Conservation (phyloP, 345 rosid species). For the Durio zibethinus region DNA sequence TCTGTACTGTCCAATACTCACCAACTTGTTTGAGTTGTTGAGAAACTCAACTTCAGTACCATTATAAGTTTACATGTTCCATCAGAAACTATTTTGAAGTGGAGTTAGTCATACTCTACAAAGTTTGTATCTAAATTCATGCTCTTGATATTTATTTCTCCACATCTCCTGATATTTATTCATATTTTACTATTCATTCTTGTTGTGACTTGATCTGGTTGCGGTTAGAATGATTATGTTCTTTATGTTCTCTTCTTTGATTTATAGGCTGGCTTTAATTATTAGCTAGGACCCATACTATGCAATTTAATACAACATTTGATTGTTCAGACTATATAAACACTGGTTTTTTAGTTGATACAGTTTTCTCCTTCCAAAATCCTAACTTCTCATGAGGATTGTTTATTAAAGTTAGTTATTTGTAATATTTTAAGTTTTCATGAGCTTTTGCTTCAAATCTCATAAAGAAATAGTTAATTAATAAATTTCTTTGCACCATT, state of each 20-base stretch:
- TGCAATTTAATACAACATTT: constrained; percentile 6
- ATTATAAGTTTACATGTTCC: neutral
- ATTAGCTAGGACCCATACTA: neutral
- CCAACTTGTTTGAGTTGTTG: neutral
- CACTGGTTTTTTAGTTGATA: neutral
- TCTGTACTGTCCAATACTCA: neutral
- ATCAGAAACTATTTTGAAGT: neutral
- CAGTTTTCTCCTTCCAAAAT: neutral
- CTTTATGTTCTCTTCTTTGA: neutral
- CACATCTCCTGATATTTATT: neutral
- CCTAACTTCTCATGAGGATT: neutral
- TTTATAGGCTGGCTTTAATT: neutral
- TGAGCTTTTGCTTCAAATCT: neutral
- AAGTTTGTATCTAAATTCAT: constrained; percentile 3
- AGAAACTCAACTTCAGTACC: neutral
- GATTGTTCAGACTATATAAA: constrained; percentile 3
- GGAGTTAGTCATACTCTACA: neutral
- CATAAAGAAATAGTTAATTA: neutral
- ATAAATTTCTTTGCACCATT: neutral
- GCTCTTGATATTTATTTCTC: neutral
- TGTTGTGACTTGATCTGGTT: neutral
- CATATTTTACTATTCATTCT: neutral
- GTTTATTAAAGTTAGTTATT: neutral
- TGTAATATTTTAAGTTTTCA: neutral
- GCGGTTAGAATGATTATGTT: neutral